Evolutionary conservation across 305 asterid species (phyloP), one percentile per base, ranked within the genome.

Genomic region (Ajuga reptans): DNA sequence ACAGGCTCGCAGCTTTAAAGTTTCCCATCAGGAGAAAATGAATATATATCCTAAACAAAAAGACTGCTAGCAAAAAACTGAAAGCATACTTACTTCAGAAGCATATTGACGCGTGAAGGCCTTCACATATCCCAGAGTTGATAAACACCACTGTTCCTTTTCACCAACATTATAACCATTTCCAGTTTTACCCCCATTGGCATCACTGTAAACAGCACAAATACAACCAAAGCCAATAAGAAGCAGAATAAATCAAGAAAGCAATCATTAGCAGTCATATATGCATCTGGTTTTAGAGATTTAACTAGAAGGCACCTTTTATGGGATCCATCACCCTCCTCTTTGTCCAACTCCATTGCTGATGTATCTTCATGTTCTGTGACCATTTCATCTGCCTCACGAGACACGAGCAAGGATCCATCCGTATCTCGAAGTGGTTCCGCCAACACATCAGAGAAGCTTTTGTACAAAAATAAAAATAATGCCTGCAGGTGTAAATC

Each of bases 41-140:
- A 7, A 52, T 18, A 39, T 52, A 24, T 33, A 24, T 59, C 47
- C 16, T 7, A 62, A 24, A 43, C 8, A 31, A 74, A 34, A 2
- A 31, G 57, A 41, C 45, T 16, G 2, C 5, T 18, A 46, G 24
- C 49, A 39, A 45, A 49, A 62, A 21, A 37, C 36, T 3, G 6
- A 31, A 27, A 3, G 36, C 66, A 63, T 61, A 74, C 81, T 83
- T 76, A 93, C 99, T 84, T 91, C 99, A 8, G 96, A 86, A 72
- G 97, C 95, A 80, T 84, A 93, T 75, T 87, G 99, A 66, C 96
- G 89, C 1, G 99, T 81, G 72, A 93, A 83, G 64, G 99, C 94
- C 87, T 86, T 93, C 80, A 91, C 89, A 66, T 93, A 89, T 62
- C 95, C 96, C 75, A 93, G 84, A 61, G 96, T 93, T 71, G 99